Base-by-base conservation (phyloP, 768 basidiomycete genomes). In the Tubosaeta sp. region DNA sequence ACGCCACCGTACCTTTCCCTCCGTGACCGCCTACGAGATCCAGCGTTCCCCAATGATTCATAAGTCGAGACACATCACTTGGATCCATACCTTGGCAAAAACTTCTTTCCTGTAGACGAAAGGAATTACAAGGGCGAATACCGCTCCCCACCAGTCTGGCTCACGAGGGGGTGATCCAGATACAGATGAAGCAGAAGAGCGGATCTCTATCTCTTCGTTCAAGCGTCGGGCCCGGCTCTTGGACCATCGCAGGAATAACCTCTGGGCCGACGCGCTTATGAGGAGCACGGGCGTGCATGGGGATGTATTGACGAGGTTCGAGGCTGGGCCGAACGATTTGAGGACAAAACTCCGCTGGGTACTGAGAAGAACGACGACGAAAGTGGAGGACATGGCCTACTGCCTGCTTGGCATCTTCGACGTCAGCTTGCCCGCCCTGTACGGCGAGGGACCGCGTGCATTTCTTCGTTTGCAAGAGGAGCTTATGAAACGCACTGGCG, bases 371-470 rank as follows among this genome's bases (percentile, higher is more conserved):
- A 31, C 41, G 22, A 68, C 67, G 38, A 63, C 60, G 5, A 59
- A 63, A 27, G 52, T 61, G 25, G 68, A 68, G 35, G 67, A 69
- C 34, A 60, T 54, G 55, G 59, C 66, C 8, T 69, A 69, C 50
- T 68, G 61, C 38, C 57, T 70, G 9, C 56, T 69, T 10, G 66
- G 65, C 6, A 52, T 70, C 31, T 66, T 69, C 37, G 64, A 68
- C 19, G 51, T 68, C 48, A 59, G 50, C 46, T 33, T 69, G 52
- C 59, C 68, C 5, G 56, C 57, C 3, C 47, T 59, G 34, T 68
- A 69, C 16, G 67, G 67, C 12, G 68, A 68, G 46, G 60, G 64
- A 1, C 26, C 29, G n/a, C 60, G 58, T 31, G 68, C 67, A 10
- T 69, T 69, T 51, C 50, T 56, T 46, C 60, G 67, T 25, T 43